Evolutionary conservation across 768 basidiomycete species (phyloP), one percentile per base, ranked within the genome.

Genomic region (Kwoniella europaea): DNA sequence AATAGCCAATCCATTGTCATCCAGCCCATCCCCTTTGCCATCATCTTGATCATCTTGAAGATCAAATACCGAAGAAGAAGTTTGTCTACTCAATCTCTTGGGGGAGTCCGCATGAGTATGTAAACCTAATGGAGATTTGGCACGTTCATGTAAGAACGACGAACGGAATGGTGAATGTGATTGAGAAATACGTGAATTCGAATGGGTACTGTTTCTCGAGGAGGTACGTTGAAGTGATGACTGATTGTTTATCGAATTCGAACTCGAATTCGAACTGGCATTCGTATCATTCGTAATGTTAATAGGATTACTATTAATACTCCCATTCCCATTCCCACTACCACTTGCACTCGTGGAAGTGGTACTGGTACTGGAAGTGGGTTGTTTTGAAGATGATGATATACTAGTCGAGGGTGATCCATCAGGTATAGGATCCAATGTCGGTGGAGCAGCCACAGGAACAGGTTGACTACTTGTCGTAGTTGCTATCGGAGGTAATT

Each of bases 1-100:
- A 68, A 83, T 78, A 15, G 75, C 80, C 58, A 83, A 65, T 1
- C 80, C 82, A 22, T 74, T 73, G 57, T 78, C 79, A 13, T 74
- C 76, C 3, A 72, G 76, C 10, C 74, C 75, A 35, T 75, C 77
- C 10, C 60, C 75, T 27, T 59, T 22, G 41, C 41, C n/a, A 41
- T 59, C 29, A 0, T 79, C 79, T 20, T 72, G 71, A 59, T 78
- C 77, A 15, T 76, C 75, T 1, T 76, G 74, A 9, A 65, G 74
- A 43, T 44, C 67, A 18, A 63, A 43, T 5, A 57, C 55, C 20
- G 67, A 62, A 24, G 54, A 42, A 46, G 42, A 54, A 6, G 65
- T 60, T 15, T 62, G 63, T 42, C 55, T 53, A 54, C 56, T 65
- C n/a, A 56, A 24, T 55, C 20, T 18, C 27, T 24, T 24, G 24